Evolutionary conservation across 768 basidiomycete genomes (phyloP), one percentile per base, ranked within the genome.

Genomic region (Panaeolus cyanescens): DNA sequence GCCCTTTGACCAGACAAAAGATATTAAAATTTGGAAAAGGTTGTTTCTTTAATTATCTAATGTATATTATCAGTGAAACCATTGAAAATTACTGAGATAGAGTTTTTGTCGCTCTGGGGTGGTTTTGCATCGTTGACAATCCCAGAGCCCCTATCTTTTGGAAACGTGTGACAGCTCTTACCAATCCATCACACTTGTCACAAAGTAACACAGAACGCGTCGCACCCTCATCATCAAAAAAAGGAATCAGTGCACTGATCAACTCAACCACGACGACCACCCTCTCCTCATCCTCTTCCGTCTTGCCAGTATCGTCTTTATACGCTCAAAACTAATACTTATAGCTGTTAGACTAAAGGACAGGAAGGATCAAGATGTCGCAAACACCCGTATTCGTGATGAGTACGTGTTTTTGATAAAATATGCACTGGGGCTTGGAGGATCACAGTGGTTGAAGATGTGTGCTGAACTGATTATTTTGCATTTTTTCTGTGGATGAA

Each of bases 321-420:
- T n/a, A n/a, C n/a, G n/a, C n/a, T n/a, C n/a, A n/a, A n/a, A n/a
- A n/a, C n/a, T n/a, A n/a, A n/a, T n/a, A n/a, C n/a, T n/a, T n/a
- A n/a, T n/a, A n/a, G n/a, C n/a, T n/a, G n/a, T n/a, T n/a, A n/a
- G n/a, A n/a, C n/a, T n/a, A n/a, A n/a, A n/a, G n/a, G n/a, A n/a
- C n/a, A n/a, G n/a, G n/a, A n/a, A n/a, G n/a, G n/a, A 25, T 12
- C 45, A 72, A 64, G 31, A 83, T 83, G 82, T 76, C 81, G 25
- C 90, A 91, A 70, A 89, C 91, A 10, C 92, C 92, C 10, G 84
- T 94, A 39, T 92, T 93, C 69, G 90, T 93, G 9, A 91, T 91
- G 88, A 92, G 89, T 92, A 62, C 56, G 87, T 70, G 12, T 12
- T 28, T 30, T 2, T 50, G 3, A 8, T 3, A 28, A 5, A 28